Base-by-base conservation (phyloP, 345 rosid genomes). In the Ceriops zippeliana region DNA sequence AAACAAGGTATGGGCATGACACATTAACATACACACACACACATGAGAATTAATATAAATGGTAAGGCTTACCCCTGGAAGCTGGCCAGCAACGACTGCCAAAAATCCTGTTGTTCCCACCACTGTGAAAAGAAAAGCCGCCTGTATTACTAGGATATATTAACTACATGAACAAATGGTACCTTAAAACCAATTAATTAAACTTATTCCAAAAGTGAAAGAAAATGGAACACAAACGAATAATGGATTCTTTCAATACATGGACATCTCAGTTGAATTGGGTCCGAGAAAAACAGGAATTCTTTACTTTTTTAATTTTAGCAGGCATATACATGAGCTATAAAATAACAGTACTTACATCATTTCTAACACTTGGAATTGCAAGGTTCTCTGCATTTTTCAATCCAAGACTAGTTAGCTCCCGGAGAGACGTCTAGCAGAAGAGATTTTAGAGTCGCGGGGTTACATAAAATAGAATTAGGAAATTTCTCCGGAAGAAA, bases 301-400 rank as follows among this genome's bases (percentile, higher is more conserved):
- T 3, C 5, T 42, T 42, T 3, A 19, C 5, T 11, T 42, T 15
- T 42, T 42, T 17, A 17, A 42, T 38, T 38, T 37, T 10, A 38
- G 16, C 16, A 10, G 46, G 15, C 26, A 24, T 38, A 38, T 38
- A 2, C 1, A 38, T 38, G 5, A 0, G 49, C 49, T 42, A 56
- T 16, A 24, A 27, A n/a, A 13, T 10, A 56, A 52, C 15, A 64
- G 1, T 66, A 76, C 89, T 86, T 79, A 88, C 96, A 83, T 93
- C 98, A 54, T 93, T 91, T 76, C 98, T 81, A 65, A 91, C 91
- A 66, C 98, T 91, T 53, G 98, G 98, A 76, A 93, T 93, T 7
- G 98, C 98, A 15, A 93, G 83, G 73, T 83, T 85, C 80, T 93
- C 97, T 0, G 98, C 97, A 7, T 93, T 91, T 76, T 88, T 89